Evolutionary conservation across 2,329 filamentous ascomycete species (phyloP).

Genomic region (Penicillium sp.): DNA sequence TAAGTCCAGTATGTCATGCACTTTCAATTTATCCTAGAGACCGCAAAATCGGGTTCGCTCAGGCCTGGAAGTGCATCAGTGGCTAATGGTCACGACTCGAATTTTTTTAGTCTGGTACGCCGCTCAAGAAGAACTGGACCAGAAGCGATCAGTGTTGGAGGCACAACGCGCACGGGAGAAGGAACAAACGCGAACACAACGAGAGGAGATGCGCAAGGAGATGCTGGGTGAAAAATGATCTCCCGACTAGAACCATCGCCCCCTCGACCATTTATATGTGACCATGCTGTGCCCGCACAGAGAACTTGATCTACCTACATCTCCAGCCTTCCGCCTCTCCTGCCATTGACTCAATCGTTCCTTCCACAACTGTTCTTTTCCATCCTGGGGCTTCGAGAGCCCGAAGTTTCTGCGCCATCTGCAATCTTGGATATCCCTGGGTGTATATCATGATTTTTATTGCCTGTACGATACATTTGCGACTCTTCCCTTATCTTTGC

Average conservation of each 20-base stretch:
- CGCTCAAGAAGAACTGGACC: slow-evolving; percentile 37
- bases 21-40: too few species aligned
- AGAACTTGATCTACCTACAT: not conserved
- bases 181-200: slow-evolving; percentile 35
- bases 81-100: slow-evolving; percentile 4
- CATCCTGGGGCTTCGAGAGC: not conserved
- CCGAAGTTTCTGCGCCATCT: not conserved
- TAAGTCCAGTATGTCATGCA: slow-evolving; percentile 69
- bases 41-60: not conserved
- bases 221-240: slow-evolving; percentile 36
- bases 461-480: slow-evolving; percentile 21
- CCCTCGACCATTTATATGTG: not conserved
- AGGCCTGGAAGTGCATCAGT: not conserved
- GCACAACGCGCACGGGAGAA: slow-evolving; percentile 26
- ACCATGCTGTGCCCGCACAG: not conserved
- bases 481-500: not conserved
- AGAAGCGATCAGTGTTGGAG: slow-evolving; percentile 26
- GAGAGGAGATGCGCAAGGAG: slow-evolving; percentile 42
- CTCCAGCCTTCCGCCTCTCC: not conserved
- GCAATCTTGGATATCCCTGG: not conserved
- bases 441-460: slow-evolving; percentile 15
- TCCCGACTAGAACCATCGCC: not conserved
- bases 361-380: not conserved
- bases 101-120: slow-evolving; percentile 40
- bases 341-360: too few species aligned